Base-by-base conservation (phyloP, 495 filamentous ascomycete genomes). In the Tuber melanosporum region DNA sequence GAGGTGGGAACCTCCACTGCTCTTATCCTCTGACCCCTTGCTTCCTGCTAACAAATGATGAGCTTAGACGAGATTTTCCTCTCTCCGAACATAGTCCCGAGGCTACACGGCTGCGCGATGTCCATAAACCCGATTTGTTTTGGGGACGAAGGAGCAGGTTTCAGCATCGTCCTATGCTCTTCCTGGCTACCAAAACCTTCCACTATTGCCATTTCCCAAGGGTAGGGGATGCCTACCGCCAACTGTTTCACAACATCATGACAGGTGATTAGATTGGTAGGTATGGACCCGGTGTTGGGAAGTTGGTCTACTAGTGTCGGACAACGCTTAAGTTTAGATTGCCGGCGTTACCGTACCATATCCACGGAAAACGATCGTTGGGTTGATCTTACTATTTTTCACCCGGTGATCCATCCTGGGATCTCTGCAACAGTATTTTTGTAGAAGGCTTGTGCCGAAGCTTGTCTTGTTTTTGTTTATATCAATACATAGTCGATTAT, bases 351-450 rank as follows among this genome's bases (percentile, higher is more conserved):
- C 57, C 57, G 4, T 7, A 36, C 57, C 57, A 14, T 7, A 36
- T 66, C 57, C 57, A 66, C 57, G 26, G 57, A 19, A 66, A 66
- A 36, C 57, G 57, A 66, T 66, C 57, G 57, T 66, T 66, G 57
- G 57, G 57, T 36, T 66, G 26, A 36, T 66, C 57, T 32, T 66
- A 19, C 26, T 17, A 4, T 9, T 17, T 66, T 66, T 62, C 52
- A 6, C 15, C 57, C 14, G 15, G 57, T 36, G 15, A 15, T 66
- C 26, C 8, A 17, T 66, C 57, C 57, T 36, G 26, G 57, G 3
- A 17, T 36, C 26, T 66, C 26, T 66, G 8, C 7, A 66, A 66
- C 57, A 36, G 26, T 14, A 2, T 19, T 66, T 36, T 19, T 36
- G 14, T 12, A 7, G 14, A 15, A 7, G 57, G 3, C 32, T 36